Evolutionary conservation across 2,329 filamentous ascomycete species (phyloP).

Genomic region (Fusarium anthophilum): DNA sequence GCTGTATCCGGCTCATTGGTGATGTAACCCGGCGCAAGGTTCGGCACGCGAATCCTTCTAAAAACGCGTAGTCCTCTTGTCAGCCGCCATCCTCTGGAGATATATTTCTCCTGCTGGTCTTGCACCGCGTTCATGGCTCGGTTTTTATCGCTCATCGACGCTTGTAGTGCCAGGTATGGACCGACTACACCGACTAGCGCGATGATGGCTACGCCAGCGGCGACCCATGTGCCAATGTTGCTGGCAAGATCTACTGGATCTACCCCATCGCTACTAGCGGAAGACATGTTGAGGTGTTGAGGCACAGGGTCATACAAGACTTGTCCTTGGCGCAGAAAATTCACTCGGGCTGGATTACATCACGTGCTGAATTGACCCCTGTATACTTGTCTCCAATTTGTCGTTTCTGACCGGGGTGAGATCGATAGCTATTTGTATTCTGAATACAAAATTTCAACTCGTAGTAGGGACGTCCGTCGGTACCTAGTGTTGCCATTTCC

Average conservation of each 20-base stretch:
- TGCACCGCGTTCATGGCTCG: background rate
- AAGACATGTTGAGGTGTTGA: background rate
- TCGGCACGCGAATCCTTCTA: background rate
- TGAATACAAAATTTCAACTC: too few relatives aligned
- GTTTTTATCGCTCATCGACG: background rate
- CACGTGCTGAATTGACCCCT: background rate
- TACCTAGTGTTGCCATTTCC: too few relatives aligned
- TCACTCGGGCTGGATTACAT: background rate
- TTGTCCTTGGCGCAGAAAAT: background rate
- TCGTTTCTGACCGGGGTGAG: too few relatives aligned
- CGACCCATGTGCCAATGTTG: background rate
- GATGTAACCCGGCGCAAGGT: background rate
- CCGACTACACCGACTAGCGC: background rate
- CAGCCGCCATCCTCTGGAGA: background rate
- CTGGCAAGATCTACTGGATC: background rate
- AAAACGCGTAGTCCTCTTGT: background rate
- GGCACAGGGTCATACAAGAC: fast-evolving
- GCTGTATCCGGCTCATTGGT: background rate
- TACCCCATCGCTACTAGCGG: background rate
- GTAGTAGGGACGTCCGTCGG: too few relatives aligned
- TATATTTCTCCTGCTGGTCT: background rate
- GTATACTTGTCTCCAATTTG: background rate
- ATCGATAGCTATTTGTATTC: too few relatives aligned
- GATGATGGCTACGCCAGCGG: background rate
- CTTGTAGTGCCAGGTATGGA: background rate